phyloP scores from a whole-genome alignment of 2,329 filamentous ascomycete genomes.

The Fusarium mexicanum region DNA sequence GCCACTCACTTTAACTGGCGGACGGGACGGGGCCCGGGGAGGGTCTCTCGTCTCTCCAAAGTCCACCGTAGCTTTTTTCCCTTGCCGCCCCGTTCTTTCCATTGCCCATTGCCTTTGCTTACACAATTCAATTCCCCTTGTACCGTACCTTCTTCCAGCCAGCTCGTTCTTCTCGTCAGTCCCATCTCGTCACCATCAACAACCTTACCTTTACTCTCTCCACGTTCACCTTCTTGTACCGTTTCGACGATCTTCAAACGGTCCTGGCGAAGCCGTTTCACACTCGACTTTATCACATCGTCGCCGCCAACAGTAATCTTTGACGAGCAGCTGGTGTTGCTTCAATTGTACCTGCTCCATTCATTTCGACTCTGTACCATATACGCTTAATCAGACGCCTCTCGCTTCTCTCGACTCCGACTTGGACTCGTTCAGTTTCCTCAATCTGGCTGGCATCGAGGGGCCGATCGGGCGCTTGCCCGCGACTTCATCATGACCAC shows the following conservation, averaged over 20 bases:
- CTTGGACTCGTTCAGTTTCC: constrained; percentile 28
- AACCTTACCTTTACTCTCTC: constrained; percentile 27
- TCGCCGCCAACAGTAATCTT: constrained; percentile 8
- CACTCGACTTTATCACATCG: constrained; percentile 5
- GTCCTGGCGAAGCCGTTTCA: constrained; percentile 35
- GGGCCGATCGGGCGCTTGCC: constrained; percentile 53
- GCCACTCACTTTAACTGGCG: constrained; percentile 30
- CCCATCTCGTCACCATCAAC: constrained; percentile 33
- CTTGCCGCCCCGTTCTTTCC: constrained; percentile 39
- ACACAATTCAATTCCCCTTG: constrained; percentile 44
- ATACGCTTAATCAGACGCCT: constrained; percentile 10
- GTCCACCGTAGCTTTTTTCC: constrained; percentile 46
- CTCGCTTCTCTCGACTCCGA: constrained; percentile 22
- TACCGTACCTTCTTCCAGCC: constrained; percentile 20
- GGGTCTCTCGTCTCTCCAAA: constrained; percentile 31
- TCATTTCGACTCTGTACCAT: constrained; percentile 14
- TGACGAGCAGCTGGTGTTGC: constrained; percentile 38
- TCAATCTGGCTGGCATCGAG: constrained; percentile 50
- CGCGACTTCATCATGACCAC: constrained; percentile 51
- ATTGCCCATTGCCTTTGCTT: constrained; percentile 34
- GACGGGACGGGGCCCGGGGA: constrained; percentile 26
- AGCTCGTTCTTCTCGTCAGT: constrained; percentile 25
- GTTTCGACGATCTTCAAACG: constrained; percentile 35
- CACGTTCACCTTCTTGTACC: constrained; percentile 30
- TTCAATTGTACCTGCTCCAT: constrained; percentile 40